Base-by-base conservation (phyloP, 1,139 yeast genomes). In the Citeromyces hawaiiensis region DNA sequence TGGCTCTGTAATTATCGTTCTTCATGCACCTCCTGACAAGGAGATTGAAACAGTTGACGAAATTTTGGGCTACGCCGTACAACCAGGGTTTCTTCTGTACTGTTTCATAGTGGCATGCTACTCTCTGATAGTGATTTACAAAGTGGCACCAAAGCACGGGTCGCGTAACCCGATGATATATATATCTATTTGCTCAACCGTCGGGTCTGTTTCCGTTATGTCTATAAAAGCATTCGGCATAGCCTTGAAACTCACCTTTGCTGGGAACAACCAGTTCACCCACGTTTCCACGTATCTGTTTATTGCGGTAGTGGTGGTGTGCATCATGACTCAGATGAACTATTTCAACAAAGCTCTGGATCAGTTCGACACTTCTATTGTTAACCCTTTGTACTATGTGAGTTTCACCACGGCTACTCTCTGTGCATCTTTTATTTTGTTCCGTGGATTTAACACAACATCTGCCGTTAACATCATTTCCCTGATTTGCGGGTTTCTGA, bases 11-110 rank as follows among this genome's bases (percentile, higher is more conserved):
- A 82, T 86, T 42, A 87, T 86, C 45, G 87, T 86, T 21, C 64
- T 86, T 44, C 96, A 86, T 56, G 96, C 96, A 19, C 96, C 96
- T 23, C 86, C 91, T 14, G 96, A 86, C 58, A 83, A 82, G 59
- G 95, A 86, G 45, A 80, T 86, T 44, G 69, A 75, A 47, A 86
- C 96, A 0, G 94, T 86, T 36, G 95, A 86, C 57, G 96, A 86
- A 60, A 85, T 86, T 45, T 66, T 86, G 54, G 67, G 68, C 8
- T 86, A 85, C 53, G 96, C 96, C 8, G 68, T 76, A 42, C 76
- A 76, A 45, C 95, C 95, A 0, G 83, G 83, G 8, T 87, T 86
- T 54, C 59, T 87, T 53, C 59, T 78, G 39, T 86, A 86, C 56
- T 73, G 79, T 39, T 53, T 70, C 21, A 47, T 66, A 13, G 94